Conservation (phyloP, 139 green algal genomes). For the Yamagishiella unicocca region DNA sequence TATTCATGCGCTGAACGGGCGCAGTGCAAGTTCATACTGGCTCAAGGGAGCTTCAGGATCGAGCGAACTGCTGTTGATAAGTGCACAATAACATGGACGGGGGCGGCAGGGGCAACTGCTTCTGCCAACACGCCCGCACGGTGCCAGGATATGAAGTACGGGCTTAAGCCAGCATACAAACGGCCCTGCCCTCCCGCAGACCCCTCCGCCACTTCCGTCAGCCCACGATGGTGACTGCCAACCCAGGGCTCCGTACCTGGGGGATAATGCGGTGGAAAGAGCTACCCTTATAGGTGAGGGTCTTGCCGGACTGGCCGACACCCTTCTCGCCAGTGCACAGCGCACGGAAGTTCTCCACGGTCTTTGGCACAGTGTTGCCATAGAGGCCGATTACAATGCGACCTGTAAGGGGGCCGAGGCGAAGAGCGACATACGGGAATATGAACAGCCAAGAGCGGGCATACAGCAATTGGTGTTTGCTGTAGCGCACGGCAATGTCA, state of each 20-base stretch:
- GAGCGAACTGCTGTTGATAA: no score
- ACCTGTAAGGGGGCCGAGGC: neutral
- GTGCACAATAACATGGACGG: neutral
- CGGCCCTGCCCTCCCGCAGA: neutral
- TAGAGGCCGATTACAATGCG: slow-evolving; percentile 88
- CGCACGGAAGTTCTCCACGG: slow-evolving; percentile 78
- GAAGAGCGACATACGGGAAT: neutral
- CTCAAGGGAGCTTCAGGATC: no score
- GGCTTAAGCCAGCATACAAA: neutral
- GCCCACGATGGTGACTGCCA: neutral
- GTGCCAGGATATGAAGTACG: neutral
- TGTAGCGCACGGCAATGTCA: neutral
- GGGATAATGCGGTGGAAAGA: slow-evolving; percentile 94
- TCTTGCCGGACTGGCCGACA: slow-evolving; percentile 82
- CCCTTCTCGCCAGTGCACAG: slow-evolving; percentile 82
- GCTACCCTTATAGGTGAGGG: slow-evolving; percentile 84
- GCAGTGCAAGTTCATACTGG: no score
- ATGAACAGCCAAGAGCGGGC: neutral
- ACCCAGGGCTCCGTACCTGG: slow-evolving; percentile 33
- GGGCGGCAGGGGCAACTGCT: neutral
- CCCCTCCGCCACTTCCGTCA: neutral
- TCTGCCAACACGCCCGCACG: neutral
- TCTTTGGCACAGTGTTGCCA: slow-evolving; percentile 85
- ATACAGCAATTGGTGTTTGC: no score
- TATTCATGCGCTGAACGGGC: no score